These are phyloP conservation scores for Podaxis carcinomalis DNA, from an alignment of 768 basidiomycete genomes.

Conservation along the genomic window DNA sequence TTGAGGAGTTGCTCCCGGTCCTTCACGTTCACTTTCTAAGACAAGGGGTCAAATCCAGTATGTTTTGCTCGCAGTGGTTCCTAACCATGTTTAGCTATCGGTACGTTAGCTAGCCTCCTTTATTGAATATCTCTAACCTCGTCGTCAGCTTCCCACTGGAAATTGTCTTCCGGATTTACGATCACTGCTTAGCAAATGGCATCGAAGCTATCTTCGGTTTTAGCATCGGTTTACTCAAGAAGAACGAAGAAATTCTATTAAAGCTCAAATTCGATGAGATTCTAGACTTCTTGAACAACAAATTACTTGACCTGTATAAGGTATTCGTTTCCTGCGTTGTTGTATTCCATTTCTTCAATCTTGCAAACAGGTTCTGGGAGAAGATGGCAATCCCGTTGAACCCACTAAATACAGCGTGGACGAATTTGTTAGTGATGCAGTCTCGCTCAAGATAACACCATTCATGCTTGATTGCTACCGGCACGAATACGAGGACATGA, in stretches of 20 bases:
- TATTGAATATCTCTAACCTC: background rate
- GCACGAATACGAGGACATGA: constrained; percentile 82
- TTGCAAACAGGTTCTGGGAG: constrained; percentile 20
- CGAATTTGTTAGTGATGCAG: constrained; percentile 84
- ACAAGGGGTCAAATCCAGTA: constrained; percentile 94
- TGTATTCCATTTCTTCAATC: constrained; percentile 5
- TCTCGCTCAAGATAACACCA: constrained; percentile 83
- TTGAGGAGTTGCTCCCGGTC: constrained; percentile 91
- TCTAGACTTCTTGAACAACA: constrained; percentile 74
- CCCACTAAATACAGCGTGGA: constrained; percentile 59
- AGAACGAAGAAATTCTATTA: constrained; percentile 80
- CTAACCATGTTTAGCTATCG: constrained; percentile 95
- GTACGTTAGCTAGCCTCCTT: constrained; percentile 32
- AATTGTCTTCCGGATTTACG: constrained; percentile 94
- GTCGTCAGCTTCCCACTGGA: constrained; percentile 80
- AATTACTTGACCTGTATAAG: constrained; percentile 81
- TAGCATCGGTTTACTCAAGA: constrained; percentile 79
- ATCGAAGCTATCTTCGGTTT: constrained; percentile 98
- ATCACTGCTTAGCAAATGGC: constrained; percentile 93
- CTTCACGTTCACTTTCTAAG: constrained; percentile 91
- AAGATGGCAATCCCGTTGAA: constrained; percentile 21
- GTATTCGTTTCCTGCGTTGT: constrained; percentile 15
- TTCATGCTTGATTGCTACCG: constrained; percentile 93
- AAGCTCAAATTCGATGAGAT: constrained; percentile 90
- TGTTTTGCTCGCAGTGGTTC: constrained; percentile 99